Evolutionary conservation across 1,284 basidiomycete genomes (phyloP).

Genomic region (Irpex sp.): DNA sequence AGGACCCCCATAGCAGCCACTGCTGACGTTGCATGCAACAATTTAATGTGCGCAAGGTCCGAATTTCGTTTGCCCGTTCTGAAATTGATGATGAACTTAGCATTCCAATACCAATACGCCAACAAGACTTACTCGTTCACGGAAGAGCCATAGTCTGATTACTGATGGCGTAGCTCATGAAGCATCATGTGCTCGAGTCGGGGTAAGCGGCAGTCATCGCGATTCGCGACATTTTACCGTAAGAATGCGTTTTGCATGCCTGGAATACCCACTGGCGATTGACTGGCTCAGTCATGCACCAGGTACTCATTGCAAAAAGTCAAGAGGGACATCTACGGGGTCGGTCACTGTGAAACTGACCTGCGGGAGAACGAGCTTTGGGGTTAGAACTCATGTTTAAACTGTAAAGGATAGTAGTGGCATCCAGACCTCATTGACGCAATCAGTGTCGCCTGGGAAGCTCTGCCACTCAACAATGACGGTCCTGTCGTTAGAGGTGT

Average conservation of each 20-base stretch:
- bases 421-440: too few species aligned
- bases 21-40: neutral
- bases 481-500: too few species aligned
- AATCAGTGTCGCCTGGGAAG: too few species aligned
- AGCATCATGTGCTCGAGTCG: neutral
- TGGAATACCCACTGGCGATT: neutral
- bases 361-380: too few species aligned
- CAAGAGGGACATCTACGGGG: too few species aligned
- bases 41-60: neutral
- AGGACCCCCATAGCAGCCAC: neutral
- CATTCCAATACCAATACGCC: neutral
- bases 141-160: neutral
- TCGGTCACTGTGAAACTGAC: too few species aligned
- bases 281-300: neutral
- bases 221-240: neutral
- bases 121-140: neutral
- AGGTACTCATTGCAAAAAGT: too few species aligned
- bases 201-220: neutral
- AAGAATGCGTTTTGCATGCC: neutral
- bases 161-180: neutral
- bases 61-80: neutral
- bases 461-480: too few species aligned
- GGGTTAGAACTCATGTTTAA: too few species aligned
- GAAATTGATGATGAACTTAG: neutral
- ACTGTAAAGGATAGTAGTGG: too few species aligned